Evolutionary conservation across 1,139 yeast genomes (phyloP), one percentile per base, ranked within the genome.

Genomic region (Nakaseomyces glabratus): DNA sequence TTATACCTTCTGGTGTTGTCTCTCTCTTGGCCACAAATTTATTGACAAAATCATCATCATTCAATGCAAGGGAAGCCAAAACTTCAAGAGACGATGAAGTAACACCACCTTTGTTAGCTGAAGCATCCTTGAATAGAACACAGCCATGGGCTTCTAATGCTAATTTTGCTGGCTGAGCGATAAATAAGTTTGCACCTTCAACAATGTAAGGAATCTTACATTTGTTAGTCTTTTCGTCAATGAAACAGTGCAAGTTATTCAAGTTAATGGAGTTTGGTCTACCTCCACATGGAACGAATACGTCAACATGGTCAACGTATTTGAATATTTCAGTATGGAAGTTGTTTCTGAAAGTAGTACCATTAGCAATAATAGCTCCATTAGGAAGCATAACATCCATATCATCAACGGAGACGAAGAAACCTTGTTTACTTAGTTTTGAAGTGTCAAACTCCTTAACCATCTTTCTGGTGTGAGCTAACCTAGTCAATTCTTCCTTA

Each of bases 261-360:
- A 90, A 76, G 60, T 88, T 94, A 60, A 90, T 80, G 12, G 97
- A 94, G 49, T 82, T 90, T 43, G 98, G 98, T 63, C 98, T 82
- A 49, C 98, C 98, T 62, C 98, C 98, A 63, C 98, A 90, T 40
- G 98, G 98, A 32, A 88, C 97, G 63, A 90, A 86, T 52, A 81
- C 65, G 52, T 80, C 84, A 47, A 88, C 69, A 22, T 76, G 76
- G 35, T 75, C 68, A 37, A 81, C 80, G 48, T 72, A 77, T 45
- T 78, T 76, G 48, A 77, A 72, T 42, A 80, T 64, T 49, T 76
- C 73, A 51, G 85, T 68, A 59, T 90, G 98, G 77, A 82, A 88
- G 31, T 76, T 70, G 62, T 90, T 90, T 66, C 98, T 78, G 68
- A 88, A 90, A n/a, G 80, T 71, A 35, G 86, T 80, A 51, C 98